Evolutionary conservation across 805 yeast genomes (phyloP), one percentile per base, ranked within the genome.

Genomic region (Yarrowia sp.): DNA sequence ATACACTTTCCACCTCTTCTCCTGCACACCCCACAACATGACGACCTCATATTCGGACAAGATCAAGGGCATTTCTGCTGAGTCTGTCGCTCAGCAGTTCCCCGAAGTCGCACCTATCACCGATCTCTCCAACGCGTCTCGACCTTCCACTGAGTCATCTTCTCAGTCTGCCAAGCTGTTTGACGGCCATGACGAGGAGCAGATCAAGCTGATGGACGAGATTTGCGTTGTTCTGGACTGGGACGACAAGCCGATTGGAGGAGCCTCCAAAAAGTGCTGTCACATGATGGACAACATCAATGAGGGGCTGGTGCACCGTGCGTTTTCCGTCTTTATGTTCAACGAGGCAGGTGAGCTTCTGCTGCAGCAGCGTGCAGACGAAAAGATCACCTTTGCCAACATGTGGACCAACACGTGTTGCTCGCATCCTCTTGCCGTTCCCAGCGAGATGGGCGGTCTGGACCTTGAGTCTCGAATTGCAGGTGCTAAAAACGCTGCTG

Each of bases 331-430:
- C n/a, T 95, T 95, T 71, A 78, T 93, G 64, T 95, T 95, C 80
- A 88, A 92, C 75, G 84, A 83, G 22, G 84, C 89, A 50, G 86
- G 86, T 66, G 82, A 88, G 76, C 81, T 95, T 67, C 81, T 95
- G 66, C 80, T 95, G 70, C 99, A 95, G 78, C 98, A 93, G 78
- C 86, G 99, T 71, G 98, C 99, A 0, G 86, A 86, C 58, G 98
- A 95, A 75, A 95, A 95, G 76, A 95, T 95, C 78, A 95, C 99
- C 1, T 95, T 95, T 77, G 96, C 98, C 0, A 86, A 86, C 66
- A 86, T 92, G 88, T 95, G 99, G 99, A 95, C 99, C 31, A 95
- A 95, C 76, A 95, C 99, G 1, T 95, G 99, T 78, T 95, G 99
- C 76, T 92, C 98, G 1, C 99, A 95, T 75, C 99, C 99, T 9